Evolutionary conservation across 805 yeast genomes (phyloP).

Genomic region (Candida stauntonica): DNA sequence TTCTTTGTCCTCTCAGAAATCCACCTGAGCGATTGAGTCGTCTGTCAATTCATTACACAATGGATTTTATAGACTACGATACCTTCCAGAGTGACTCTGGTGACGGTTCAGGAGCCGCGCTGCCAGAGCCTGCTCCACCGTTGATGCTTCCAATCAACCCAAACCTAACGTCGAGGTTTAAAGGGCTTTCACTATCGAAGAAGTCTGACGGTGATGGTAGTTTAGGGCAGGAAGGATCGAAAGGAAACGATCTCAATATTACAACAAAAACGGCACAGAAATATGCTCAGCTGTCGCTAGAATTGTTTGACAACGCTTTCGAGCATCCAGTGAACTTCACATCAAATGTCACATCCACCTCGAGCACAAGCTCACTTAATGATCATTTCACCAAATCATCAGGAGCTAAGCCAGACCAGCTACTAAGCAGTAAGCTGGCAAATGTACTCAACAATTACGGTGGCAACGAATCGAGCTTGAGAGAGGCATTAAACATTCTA

Average conservation of each 20-base stretch:
- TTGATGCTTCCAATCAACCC: conserved; percentile 34
- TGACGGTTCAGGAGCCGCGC: background rate
- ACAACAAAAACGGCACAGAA: conserved; percentile 34
- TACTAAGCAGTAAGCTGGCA: conserved; percentile 33
- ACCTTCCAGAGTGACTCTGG: conserved; percentile 12
- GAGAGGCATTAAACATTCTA: conserved; percentile 32
- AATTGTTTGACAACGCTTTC: conserved; percentile 26
- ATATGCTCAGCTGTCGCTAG: conserved; percentile 45
- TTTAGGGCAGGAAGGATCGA: background rate
- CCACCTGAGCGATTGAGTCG: no score
- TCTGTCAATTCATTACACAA: no score
- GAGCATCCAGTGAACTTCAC: background rate
- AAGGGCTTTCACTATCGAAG: conserved; percentile 33
- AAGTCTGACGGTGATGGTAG: conserved; percentile 12
- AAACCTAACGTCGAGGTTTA: conserved; percentile 32
- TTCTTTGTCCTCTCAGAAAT: no score
- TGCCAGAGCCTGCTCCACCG: conserved; percentile 39
- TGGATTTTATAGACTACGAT: conserved; percentile 28
- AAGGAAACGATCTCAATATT: conserved; percentile 1
- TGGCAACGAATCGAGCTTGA: conserved; percentile 28
- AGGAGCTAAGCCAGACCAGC: conserved; percentile 27
- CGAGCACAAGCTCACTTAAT: background rate
- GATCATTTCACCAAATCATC: conserved; percentile 7
- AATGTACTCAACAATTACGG: conserved; percentile 32
- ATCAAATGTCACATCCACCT: background rate